Base-by-base conservation (phyloP, 2,329 filamentous ascomycete genomes). In the Colletotrichum acutatum region DNA sequence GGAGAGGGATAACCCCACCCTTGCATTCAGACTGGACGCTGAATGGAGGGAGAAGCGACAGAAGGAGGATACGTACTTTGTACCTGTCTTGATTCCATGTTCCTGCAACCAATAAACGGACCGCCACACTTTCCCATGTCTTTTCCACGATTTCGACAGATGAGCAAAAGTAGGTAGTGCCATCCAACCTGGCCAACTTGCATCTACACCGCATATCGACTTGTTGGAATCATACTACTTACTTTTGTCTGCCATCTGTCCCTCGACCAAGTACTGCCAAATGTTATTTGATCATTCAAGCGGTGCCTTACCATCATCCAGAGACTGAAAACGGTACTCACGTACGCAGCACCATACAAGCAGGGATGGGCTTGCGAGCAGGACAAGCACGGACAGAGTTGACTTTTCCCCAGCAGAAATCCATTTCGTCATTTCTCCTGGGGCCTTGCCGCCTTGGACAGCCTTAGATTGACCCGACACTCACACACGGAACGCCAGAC, bases 351-450 rank as follows among this genome's bases (percentile, higher is more conserved):
- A 28, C 24, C 14, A 19, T 22, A 12, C 28, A 26, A n/a, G 14
- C 24, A 30, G 46, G n/a, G n/a, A n/a, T 26, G 30, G n/a, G 26
- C 53, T 26, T 49, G 19, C 42, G 42, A 49, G 42, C 16, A 19
- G 19, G 19, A 49, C 19, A 49, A 49, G 42, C 42, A 49, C 19
- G 3, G 26, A 22, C 11, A 62, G 53, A 57, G 42, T 61, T 61
- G 34, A 34, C 28, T 53, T 34, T 49, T 14, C 32, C n/a, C 4
- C 16, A 58, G 19, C 46, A 56, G 26, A 71, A 57, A 64, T 72
- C 59, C 24, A 72, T 72, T 62, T 69, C 70, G 70, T 72, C 70
- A 72, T 72, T 53, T 28, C 59, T 49, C 16, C n/a, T 42, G 58
- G 32, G 37, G 37, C 37, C 37, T 42, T 19, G 11, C 32, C 32